phyloP scores from a whole-genome alignment of 2,329 filamentous ascomycete species.

The Emmonsiellopsis sp. region DNA sequence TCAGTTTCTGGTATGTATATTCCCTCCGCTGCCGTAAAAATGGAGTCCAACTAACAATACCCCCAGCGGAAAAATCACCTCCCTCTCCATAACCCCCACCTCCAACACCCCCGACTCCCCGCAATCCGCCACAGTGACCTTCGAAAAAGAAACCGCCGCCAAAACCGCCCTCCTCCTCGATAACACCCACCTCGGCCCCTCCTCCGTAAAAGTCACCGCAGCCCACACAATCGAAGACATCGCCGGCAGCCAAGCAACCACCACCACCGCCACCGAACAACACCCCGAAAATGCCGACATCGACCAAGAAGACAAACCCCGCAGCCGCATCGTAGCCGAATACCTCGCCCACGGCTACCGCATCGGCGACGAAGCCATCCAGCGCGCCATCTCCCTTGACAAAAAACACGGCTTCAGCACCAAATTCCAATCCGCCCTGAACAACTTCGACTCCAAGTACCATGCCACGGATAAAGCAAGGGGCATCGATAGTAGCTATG shows the following conservation, averaged over 20 bases:
- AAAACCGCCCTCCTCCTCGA: slow-evolving; percentile 96
- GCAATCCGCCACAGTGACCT: slow-evolving; percentile 84
- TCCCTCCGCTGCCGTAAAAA: background rate
- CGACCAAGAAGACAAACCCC: slow-evolving; percentile 93
- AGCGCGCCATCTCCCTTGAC: slow-evolving; percentile 80
- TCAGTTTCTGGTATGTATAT: slow-evolving; percentile 73
- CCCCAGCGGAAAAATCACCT: slow-evolving; percentile 80
- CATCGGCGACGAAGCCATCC: slow-evolving; percentile 66
- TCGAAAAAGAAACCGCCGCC: slow-evolving; percentile 92
- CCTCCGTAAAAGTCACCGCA: slow-evolving; percentile 69
- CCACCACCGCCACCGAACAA: slow-evolving; percentile 44
- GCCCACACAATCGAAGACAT: slow-evolving; percentile 58
- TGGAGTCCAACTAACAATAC: slow-evolving; percentile 13
- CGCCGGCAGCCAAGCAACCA: slow-evolving; percentile 50
- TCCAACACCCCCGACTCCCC: slow-evolving; percentile 48
- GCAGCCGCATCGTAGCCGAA: slow-evolving; percentile 85
- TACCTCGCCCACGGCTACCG: slow-evolving; percentile 94
- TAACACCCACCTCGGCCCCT: slow-evolving; percentile 81
- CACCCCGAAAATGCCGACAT: slow-evolving; percentile 55
- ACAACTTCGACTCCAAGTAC: slow-evolving; percentile 72
- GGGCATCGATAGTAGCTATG: slow-evolving; percentile 75
- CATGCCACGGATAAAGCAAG: slow-evolving; percentile 81
- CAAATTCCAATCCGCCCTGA: slow-evolving; percentile 69
- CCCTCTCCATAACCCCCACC: slow-evolving; percentile 63
- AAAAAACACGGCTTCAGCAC: slow-evolving; percentile 75